Conservation (phyloP, 2,329 filamentous ascomycete genomes). For the Phialophora macrospora region DNA sequence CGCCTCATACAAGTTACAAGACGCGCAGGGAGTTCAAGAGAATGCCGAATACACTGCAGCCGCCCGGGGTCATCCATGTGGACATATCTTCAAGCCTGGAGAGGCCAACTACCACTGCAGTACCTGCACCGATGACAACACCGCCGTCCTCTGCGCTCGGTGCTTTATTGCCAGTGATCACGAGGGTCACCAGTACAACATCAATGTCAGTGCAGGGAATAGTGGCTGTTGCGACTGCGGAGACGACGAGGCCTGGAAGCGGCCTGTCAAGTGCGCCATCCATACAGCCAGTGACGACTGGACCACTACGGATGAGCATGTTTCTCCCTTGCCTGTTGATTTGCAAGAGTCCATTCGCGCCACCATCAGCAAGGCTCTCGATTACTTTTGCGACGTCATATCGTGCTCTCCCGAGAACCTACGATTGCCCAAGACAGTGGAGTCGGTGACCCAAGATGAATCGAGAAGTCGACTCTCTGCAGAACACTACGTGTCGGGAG, state of each 20-base stretch:
- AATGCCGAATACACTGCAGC: conserved; percentile 93
- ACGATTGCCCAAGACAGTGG: conserved; percentile 79
- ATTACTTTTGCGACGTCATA: conserved; percentile 97
- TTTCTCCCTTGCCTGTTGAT: conserved; percentile 67
- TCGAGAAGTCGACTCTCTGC: conserved; percentile 74
- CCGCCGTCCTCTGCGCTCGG: conserved; percentile 88
- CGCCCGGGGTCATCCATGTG: conserved; percentile 89
- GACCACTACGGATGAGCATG: conserved; percentile 59
- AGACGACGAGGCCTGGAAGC: conserved; percentile 90
- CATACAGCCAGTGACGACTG: conserved; percentile 72
- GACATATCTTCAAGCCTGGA: conserved; percentile 93
- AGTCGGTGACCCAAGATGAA: conserved; percentile 82
- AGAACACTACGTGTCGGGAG: conserved; percentile 71
- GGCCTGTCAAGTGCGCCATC: conserved; percentile 88
- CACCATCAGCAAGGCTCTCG: conserved; percentile 82
- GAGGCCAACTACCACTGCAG: conserved; percentile 94
- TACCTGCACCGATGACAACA: conserved; percentile 92
- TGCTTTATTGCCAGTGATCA: conserved; percentile 97
- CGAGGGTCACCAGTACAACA: conserved; percentile 86
- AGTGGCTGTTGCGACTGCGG: conserved; percentile 98
- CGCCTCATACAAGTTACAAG: conserved; percentile 73
- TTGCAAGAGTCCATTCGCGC: conserved; percentile 77
- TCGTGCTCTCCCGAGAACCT: conserved; percentile 97
- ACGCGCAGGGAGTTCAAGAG: conserved; percentile 89
- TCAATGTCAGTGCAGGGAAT: conserved; percentile 85